Conservation (phyloP, 495 filamentous ascomycete genomes). For the Hypomontagnella monticulosa region DNA sequence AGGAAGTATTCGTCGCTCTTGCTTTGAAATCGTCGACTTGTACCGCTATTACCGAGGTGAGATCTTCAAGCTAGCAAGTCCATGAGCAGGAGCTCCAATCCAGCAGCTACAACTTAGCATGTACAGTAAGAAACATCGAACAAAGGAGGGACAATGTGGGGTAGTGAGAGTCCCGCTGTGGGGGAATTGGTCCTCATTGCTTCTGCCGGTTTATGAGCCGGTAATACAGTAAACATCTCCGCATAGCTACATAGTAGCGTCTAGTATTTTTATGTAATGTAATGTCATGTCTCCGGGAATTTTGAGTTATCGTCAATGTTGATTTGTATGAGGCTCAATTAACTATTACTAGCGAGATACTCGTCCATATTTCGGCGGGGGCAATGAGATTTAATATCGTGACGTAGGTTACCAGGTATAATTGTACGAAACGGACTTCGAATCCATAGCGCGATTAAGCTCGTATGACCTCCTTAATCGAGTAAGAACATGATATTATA, state of each 20-base stretch:
- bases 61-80: too few species aligned
- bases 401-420: not conserved
- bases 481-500: not conserved
- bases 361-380: too few species aligned
- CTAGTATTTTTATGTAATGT: not conserved
- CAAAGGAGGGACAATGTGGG: conserved; percentile 32
- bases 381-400: too few species aligned
- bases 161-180: conserved; percentile 33
- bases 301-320: too few species aligned
- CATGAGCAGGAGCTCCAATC: not conserved
- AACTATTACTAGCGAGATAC: too few species aligned
- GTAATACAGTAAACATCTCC: conserved; percentile 24
- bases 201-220: conserved; percentile 18
- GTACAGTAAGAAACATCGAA: not conserved
- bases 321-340: too few species aligned
- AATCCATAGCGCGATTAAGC: not conserved
- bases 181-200: conserved; percentile 13
- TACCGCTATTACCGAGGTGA: too few species aligned
- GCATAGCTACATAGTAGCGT: conserved; percentile 16
- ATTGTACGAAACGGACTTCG: not conserved
- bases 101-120: not conserved
- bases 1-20: too few species aligned
- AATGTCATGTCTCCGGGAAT: not conserved
- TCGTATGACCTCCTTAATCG: conserved; percentile 17
- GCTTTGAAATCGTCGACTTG: too few species aligned